Evolutionary conservation across 805 yeast genomes (phyloP).

Genomic region (Saccharomycopsis olivae): DNA sequence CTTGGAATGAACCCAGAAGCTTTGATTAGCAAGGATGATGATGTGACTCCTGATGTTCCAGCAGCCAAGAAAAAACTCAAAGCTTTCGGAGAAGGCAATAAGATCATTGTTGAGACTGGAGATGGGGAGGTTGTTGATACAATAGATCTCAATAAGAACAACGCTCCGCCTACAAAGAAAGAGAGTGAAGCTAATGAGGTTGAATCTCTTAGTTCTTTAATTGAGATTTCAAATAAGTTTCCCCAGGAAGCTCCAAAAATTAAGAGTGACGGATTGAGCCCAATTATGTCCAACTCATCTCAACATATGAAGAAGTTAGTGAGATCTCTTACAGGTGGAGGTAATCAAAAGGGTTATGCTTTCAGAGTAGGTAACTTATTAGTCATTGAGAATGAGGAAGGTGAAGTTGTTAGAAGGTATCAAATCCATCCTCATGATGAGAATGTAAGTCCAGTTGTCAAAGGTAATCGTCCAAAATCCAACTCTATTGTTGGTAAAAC

Average conservation of each 20-base stretch:
- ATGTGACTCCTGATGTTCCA: background rate
- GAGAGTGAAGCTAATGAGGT: background rate
- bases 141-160: conserved; percentile 21
- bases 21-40: background rate
- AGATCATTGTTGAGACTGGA: conserved; percentile 68
- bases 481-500: conserved; percentile 15
- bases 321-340: background rate
- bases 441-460: background rate
- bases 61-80: conserved; percentile 3
- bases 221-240: background rate
- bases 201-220: background rate
- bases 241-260: too few species aligned
- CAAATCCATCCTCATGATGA: conserved; percentile 47
- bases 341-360: conserved; percentile 38
- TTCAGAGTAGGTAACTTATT: conserved; percentile 70
- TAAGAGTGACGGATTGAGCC: background rate
- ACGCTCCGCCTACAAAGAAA: background rate
- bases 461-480: conserved; percentile 2
- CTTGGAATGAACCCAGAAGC: background rate
- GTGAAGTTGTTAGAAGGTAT: conserved; percentile 82
- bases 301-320: background rate
- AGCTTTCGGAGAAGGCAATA: conserved; percentile 61
- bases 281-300: background rate
- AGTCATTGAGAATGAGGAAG: conserved; percentile 82
- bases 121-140: conserved; percentile 72